Evolutionary conservation across 2,329 filamentous ascomycete genomes (phyloP).

Genomic region (Lachnellula cervina): DNA sequence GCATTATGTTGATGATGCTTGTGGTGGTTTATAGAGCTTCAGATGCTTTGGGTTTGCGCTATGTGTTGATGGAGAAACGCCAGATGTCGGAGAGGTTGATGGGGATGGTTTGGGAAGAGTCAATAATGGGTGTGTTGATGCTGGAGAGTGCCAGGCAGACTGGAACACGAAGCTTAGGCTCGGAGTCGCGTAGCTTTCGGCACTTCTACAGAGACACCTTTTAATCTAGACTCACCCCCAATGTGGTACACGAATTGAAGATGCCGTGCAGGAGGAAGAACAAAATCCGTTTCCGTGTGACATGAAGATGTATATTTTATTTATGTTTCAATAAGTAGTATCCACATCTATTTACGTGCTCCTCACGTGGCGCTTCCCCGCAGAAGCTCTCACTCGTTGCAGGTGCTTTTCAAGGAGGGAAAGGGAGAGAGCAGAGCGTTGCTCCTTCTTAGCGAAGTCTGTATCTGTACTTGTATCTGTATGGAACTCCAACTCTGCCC

Average conservation of each 20-base stretch:
- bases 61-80: not conserved
- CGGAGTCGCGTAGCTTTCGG: not conserved
- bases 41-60: not conserved
- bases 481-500: not conserved
- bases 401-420: too few species aligned
- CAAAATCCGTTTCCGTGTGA: too few species aligned
- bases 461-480: not conserved
- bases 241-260: not conserved
- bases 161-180: not conserved
- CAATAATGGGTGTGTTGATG: not conserved
- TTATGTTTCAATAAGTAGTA: too few species aligned
- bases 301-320: too few species aligned
- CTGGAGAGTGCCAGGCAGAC: not conserved
- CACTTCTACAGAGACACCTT: not conserved
- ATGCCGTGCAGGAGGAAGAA: too few species aligned
- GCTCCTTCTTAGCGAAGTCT: too few species aligned
- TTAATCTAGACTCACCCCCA: not conserved
- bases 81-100: not conserved
- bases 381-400: too few species aligned
- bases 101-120: not conserved
- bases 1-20: slow-evolving; percentile 52
- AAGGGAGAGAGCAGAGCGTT: too few species aligned
- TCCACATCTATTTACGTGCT: too few species aligned
- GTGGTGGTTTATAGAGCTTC: not conserved
- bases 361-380: too few species aligned